Base-by-base conservation (phyloP, 139 green algal genomes). In the Chlorella ohadii region DNA sequence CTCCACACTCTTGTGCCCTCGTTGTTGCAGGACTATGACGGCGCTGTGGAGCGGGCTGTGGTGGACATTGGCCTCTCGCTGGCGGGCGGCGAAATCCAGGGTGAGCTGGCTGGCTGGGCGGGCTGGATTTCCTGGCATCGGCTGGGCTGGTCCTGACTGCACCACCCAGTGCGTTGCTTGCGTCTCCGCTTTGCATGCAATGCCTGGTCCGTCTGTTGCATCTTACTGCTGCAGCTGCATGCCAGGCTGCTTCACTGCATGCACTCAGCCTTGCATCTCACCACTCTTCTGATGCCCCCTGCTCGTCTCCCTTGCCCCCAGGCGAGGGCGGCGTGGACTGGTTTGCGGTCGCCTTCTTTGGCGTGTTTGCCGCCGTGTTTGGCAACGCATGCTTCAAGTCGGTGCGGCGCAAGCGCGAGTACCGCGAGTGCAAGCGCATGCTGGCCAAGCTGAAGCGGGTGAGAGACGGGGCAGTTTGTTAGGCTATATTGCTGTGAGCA, bases 61-160 rank as follows among this genome's bases (percentile, higher is more conserved):
- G 85, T 90, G 19, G 81, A 93, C 67, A 73, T 95, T 28, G 92
- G 93, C 5, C 83, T 93, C 33, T 78, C 78, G 3, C 79, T 95
- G 57, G 84, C 85, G 23, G 92, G 87, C 0, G 72, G 68, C 3
- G 13, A 39, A 15, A 38, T 51, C 36, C 71, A 82, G 34, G 76
- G 76, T 82, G 57, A n/a, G 74, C 9, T 75, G 36, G 0, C 34
- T 23, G 36, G 70, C 34, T 3, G 13, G 4, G 4, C 11, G 31
- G 22, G 36, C 6, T 56, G 33, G 33, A n/a, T n/a, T 56, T 31
- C 34, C 31, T 56, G 36, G 33, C 12, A 34, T 7, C 28, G 39
- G n/a, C n/a, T 9, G 33, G 2, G 20, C 31, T 44, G 12, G 1
- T 11, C 31, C 38, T 34, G 39, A 36, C 51, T 63, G 11, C 19